These are phyloP conservation scores for Shiraia bambusicola DNA, from an alignment of 2,329 filamentous ascomycete species.

Conservation along the genomic window DNA sequence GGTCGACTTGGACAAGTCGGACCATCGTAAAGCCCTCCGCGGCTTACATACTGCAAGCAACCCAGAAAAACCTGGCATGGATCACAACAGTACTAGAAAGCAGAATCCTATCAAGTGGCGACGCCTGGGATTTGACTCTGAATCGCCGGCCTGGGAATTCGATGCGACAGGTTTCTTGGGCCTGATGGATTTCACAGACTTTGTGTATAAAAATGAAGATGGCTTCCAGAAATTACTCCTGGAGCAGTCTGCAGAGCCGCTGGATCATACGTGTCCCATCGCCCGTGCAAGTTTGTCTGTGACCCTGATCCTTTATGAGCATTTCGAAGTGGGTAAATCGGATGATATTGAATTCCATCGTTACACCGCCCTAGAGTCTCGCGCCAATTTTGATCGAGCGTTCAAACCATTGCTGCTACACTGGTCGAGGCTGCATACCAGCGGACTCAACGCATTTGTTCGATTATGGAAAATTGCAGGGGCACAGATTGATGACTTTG, in stretches of 20 bases:
- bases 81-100: constrained; percentile 59
- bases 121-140: constrained; percentile 84
- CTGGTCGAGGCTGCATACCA: constrained; percentile 88
- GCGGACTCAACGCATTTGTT: constrained; percentile 83
- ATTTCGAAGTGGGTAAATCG: constrained; percentile 88
- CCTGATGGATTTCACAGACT: constrained; percentile 97
- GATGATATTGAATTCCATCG: constrained; percentile 77
- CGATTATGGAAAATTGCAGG: constrained; percentile 89
- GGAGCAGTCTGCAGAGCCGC: constrained; percentile 77
- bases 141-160: constrained; percentile 85
- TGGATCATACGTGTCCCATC: constrained; percentile 77
- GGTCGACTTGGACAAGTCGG: constrained; percentile 81
- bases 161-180: constrained; percentile 83
- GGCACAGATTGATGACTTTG: constrained; percentile 82
- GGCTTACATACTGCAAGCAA: constrained; percentile 81
- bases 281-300: constrained; percentile 83
- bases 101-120: constrained; percentile 93
- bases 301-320: constrained; percentile 86
- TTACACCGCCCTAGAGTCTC: constrained; percentile 72
- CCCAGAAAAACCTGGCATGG: constrained; percentile 57
- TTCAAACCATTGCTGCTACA: constrained; percentile 87
- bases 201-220: constrained; percentile 87
- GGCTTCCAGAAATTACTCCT: constrained; percentile 87
- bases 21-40: constrained; percentile 85
- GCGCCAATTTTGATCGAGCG: constrained; percentile 77